A percentile compares a stretch with the other conserved stretches of the same genome.
Conservation (phyloP, 805 yeast genomes). For the Metschnikowia shivogae region DNA sequence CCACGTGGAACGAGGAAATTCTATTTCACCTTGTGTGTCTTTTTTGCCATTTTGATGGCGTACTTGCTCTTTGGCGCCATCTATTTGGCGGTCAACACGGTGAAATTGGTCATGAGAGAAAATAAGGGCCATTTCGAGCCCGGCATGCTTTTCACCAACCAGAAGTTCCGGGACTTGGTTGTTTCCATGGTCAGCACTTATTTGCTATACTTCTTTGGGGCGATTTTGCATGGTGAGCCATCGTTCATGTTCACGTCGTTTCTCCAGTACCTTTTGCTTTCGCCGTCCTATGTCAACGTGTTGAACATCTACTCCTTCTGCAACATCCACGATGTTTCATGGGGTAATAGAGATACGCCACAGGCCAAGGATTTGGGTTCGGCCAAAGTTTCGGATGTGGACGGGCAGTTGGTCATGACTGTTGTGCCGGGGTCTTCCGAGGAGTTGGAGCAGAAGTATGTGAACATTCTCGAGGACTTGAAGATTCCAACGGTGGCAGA, state of each 20-base stretch:
- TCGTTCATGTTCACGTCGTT: conserved; percentile 90
- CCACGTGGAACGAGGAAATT: conserved; percentile 85
- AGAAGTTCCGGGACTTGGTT: conserved; percentile 78
- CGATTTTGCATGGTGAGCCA: conserved; percentile 82
- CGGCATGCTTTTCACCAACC: conserved; percentile 52
- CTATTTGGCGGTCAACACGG: conserved; percentile 70
- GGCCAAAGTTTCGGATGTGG: conserved; percentile 56
- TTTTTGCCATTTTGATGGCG: conserved; percentile 85
- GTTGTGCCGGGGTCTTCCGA: conserved; percentile 63
- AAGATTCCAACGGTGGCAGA: conserved; percentile 32
- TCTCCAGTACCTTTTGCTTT: conserved; percentile 72
- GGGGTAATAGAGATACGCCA: conserved; percentile 94
- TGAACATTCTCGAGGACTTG: conserved; percentile 58
- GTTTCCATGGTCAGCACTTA: conserved; percentile 87
- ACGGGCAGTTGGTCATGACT: conserved; percentile 35
- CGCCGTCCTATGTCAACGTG: conserved; percentile 89
- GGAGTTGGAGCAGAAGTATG: conserved; percentile 74
- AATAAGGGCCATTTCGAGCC: conserved; percentile 38
- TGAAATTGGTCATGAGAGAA: conserved; percentile 49
- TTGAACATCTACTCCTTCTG: conserved; percentile 93
- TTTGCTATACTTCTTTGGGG: conserved; percentile 70
- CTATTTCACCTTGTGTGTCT: conserved; percentile 66
- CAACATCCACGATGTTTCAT: conserved; percentile 91
- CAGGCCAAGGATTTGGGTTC: conserved; percentile 70
- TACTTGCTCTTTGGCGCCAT: conserved; percentile 88